Evolutionary conservation across 106 monocot genomes (phyloP).

Genomic region (Vanilla planifolia): DNA sequence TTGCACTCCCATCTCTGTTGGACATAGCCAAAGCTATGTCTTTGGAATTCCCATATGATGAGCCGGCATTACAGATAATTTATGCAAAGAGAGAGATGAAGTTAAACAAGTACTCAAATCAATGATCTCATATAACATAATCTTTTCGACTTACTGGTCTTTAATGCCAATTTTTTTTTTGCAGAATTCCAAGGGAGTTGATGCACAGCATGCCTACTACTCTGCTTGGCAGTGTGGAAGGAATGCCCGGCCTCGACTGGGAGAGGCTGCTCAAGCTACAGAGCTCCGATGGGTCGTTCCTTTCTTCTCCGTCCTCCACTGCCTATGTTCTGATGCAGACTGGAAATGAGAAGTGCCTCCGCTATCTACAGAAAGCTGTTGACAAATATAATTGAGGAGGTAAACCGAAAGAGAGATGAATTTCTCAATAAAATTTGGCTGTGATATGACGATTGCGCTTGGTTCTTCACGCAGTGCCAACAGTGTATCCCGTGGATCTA

Average conservation of each 20-base stretch:
- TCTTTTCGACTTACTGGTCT: no score
- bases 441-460: no score
- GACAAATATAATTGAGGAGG: conserved; percentile 76
- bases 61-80: conserved; percentile 41
- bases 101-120: conserved; percentile 51
- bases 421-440: neutral
- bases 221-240: conserved; percentile 83
- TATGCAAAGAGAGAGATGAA: conserved; percentile 57
- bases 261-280: conserved; percentile 55
- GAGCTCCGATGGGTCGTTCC: conserved; percentile 64
- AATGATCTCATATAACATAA: neutral
- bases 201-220: conserved; percentile 84
- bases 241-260: conserved; percentile 73
- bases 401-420: conserved; percentile 14
- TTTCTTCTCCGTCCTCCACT: conserved; percentile 85
- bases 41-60: conserved; percentile 52
- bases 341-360: conserved; percentile 42
- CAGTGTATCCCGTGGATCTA: conserved; percentile 92
- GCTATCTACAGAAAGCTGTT: conserved; percentile 41
- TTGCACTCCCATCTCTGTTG: conserved; percentile 73
- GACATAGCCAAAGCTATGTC: conserved; percentile 52
- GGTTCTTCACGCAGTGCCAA: conserved; percentile 76
- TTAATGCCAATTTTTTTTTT: no score
- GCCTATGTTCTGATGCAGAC: conserved; percentile 74
- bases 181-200: conserved; percentile 78